phyloP scores from a whole-genome alignment of 2,329 filamentous ascomycete species.

The Onygenales sp. region DNA sequence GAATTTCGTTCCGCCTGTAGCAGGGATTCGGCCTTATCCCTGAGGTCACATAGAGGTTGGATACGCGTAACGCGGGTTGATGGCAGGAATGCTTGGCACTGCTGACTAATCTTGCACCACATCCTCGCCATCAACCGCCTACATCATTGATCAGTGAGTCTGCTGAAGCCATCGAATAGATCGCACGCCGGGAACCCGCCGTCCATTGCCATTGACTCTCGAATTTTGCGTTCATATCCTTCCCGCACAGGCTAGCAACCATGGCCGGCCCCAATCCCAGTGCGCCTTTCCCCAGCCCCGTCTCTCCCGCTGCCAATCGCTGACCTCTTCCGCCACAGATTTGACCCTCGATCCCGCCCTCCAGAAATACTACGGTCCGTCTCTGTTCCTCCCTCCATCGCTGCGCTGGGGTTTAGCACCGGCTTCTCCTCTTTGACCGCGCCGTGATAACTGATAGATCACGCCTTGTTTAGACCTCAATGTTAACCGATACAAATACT shows the following conservation, averaged over 20 bases:
- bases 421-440: neutral
- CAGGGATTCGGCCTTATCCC: neutral
- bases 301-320: neutral
- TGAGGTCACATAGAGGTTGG: no score
- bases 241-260: slow-evolving; percentile 18
- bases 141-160: neutral
- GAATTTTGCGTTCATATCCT: no score
- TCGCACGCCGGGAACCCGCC: no score
- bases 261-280: slow-evolving; percentile 45
- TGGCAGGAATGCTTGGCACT: neutral
- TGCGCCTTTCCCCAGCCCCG: slow-evolving; percentile 16
- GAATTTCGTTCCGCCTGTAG: neutral
- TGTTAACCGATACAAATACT: slow-evolving; percentile 76
- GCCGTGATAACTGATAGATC: neutral
- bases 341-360: slow-evolving; percentile 35
- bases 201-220: no score
- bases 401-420: neutral
- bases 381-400: slow-evolving; percentile 7
- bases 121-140: neutral
- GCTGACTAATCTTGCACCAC: neutral
- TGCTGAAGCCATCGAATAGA: no score
- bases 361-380: slow-evolving; percentile 43
- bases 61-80: no score
- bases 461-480: neutral
- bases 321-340: slow-evolving; percentile 39